Conservation (phyloP, 805 yeast genomes). For the Hanseniaspora singularis region DNA sequence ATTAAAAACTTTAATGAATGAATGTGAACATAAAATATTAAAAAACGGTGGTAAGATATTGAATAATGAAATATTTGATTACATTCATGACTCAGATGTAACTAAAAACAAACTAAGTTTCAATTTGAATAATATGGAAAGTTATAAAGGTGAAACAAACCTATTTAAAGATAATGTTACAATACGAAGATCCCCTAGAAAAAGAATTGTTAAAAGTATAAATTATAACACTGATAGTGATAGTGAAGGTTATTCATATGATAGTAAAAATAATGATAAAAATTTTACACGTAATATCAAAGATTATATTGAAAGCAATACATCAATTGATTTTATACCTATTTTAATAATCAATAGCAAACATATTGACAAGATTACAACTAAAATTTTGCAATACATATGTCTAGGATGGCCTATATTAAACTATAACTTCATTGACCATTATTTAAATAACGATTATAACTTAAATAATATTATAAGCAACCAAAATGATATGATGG, state of each 20-base stretch:
- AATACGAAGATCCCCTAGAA: background rate
- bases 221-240: slow-evolving; percentile 17
- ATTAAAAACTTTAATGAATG: slow-evolving; percentile 28
- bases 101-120: background rate
- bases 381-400: slow-evolving; percentile 1
- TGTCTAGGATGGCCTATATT: slow-evolving; percentile 3
- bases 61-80: background rate
- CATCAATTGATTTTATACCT: background rate
- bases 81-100: background rate
- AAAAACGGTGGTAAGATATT: background rate
- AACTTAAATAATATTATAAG: background rate
- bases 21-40: background rate
- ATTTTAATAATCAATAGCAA: background rate
- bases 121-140: too few relatives aligned
- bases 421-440: background rate
- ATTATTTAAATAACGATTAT: background rate
- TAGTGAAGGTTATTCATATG: slow-evolving; percentile 18
- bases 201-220: background rate
- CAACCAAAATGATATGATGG: background rate
- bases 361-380: background rate
- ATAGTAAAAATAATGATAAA: background rate
- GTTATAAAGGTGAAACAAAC: too few relatives aligned
- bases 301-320: background rate
- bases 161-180: background rate
- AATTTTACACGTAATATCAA: too few relatives aligned